Evolutionary conservation across 345 rosid species (phyloP).

Genomic region (Melaleuca quinquenervia): DNA sequence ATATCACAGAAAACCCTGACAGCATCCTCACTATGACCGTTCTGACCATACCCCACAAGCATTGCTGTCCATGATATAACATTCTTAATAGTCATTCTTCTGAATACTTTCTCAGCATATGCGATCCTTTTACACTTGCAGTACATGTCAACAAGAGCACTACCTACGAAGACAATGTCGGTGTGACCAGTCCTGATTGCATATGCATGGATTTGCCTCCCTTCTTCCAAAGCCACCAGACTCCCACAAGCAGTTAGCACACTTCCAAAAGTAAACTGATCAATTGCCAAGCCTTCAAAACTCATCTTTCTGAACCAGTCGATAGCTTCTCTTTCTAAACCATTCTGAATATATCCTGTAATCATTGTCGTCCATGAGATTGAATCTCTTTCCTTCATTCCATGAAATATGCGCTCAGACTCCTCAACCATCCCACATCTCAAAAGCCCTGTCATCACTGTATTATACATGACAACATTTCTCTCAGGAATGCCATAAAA

Average conservation of each 20-base stretch:
- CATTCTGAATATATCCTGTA: constrained; percentile 63
- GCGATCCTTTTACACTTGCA: constrained; percentile 58
- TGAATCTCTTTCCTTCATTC: constrained; percentile 64
- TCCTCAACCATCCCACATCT: constrained; percentile 56
- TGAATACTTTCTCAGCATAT: constrained; percentile 58
- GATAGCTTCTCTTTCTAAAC: constrained; percentile 49
- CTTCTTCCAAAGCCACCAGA: constrained; percentile 42
- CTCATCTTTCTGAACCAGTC: constrained; percentile 59
- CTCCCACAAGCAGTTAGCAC: constrained; percentile 73
- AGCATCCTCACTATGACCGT: constrained; percentile 73
- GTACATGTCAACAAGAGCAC: constrained; percentile 94
- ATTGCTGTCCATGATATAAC: constrained; percentile 94
- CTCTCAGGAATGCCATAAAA: constrained; percentile 36
- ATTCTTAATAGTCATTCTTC: constrained; percentile 52
- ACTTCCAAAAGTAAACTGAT: constrained; percentile 87
- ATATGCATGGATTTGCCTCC: constrained; percentile 65
- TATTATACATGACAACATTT: constrained; percentile 61
- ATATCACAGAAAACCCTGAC: constrained; percentile 48
- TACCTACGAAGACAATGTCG: constrained; percentile 64
- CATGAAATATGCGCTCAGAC: constrained; percentile 36
- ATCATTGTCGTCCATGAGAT: constrained; percentile 89
- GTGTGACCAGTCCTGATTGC: constrained; percentile 40
- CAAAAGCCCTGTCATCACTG: constrained; percentile 64
- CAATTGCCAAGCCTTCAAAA: constrained; percentile 44
- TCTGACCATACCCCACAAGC: constrained; percentile 88